Evolutionary conservation across 2,329 filamentous ascomycete species (phyloP), one percentile per base, ranked within the genome.

Genomic region (Pezicula radicicola): DNA sequence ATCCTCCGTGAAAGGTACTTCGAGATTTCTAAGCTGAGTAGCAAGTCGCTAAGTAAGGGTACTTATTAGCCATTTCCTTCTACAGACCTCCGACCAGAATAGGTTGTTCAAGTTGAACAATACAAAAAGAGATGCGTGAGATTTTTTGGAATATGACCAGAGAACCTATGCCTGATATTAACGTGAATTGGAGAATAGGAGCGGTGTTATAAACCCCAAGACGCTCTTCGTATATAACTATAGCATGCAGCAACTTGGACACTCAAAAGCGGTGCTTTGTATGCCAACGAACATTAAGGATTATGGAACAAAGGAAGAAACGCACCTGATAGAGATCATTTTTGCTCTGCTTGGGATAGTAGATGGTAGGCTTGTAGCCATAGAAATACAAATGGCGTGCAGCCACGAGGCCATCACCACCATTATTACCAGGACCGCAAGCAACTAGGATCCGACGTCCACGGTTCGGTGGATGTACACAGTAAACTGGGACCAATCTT

Each of bases 371-470:
- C 21, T 82, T 81, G 72, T 97, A 99, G 55, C 94, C 93, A 68
- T 95, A 97, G 66, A 96, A 89, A 67, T 83, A 84, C 5, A 99
- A 80, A 70, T 99, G 94, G 25, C 94, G 85, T 49, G 94, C 94
- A 45, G 93, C 92, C 27, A 99, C 94, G 3, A 99, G 82, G 2
- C 94, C 94, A 70, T 99, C 94, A 36, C 94, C 94, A 56, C 84
- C 84, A 57, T 88, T 88, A 59, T 88, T 88, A 37, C 84, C 84
- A 1, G 94, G 94, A 1, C 94, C 94, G 63, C 93, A 97, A n/a
- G 91, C 90, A 3, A 99, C 80, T 5, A 99, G 80, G 39, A 99
- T 74, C 28, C 87, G 81, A 46, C 79, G 83, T 7, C 92, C 90
- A 57, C 81, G 81, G 53, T 68, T 80, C 0, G 83, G 80, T 0